A percentile compares a stretch with the other conserved stretches of the same genome.
phyloP scores from a whole-genome alignment of 305 asterid genomes.

The Solanum chacoense region DNA sequence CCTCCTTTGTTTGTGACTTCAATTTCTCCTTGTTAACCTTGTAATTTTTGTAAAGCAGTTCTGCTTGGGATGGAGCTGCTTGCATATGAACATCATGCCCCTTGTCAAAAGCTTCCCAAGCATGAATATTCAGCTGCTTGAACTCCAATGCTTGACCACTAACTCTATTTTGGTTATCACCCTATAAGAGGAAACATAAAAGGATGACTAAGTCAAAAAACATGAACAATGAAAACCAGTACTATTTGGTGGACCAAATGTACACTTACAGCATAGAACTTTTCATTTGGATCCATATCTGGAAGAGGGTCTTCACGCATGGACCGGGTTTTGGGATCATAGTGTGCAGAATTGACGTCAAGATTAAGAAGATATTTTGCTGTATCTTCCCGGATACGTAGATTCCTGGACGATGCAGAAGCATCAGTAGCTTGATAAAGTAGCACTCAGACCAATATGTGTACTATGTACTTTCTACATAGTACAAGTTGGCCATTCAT shows the following conservation, averaged over 20 bases:
- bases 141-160: conserved; percentile 98
- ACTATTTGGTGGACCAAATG: neutral
- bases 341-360: conserved; percentile 85
- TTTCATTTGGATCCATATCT: conserved; percentile 93
- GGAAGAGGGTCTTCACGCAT: conserved; percentile 99
- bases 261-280: conserved; percentile 66
- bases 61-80: conserved; percentile 99
- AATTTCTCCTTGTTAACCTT: conserved; percentile 65
- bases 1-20: conserved; percentile 75
- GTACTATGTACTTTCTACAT: neutral
- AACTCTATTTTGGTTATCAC: conserved; percentile 71
- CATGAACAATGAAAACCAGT: neutral
- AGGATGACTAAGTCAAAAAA: neutral
- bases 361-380: conserved; percentile 97
- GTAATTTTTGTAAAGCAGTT: conserved; percentile 62
- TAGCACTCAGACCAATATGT: neutral
- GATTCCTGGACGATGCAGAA: conserved; percentile 37
- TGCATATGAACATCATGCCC: conserved; percentile 97
- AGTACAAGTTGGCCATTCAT: neutral
- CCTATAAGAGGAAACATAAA: conserved; percentile 27
- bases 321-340: conserved; percentile 94
- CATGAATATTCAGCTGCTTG: conserved; percentile 89
- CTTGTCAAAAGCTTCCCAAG: conserved; percentile 97
- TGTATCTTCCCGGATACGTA: conserved; percentile 95
- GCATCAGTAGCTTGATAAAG: neutral